Conservation (phyloP, 78 protist genomes). For the Anaeramoeba ignava region DNA sequence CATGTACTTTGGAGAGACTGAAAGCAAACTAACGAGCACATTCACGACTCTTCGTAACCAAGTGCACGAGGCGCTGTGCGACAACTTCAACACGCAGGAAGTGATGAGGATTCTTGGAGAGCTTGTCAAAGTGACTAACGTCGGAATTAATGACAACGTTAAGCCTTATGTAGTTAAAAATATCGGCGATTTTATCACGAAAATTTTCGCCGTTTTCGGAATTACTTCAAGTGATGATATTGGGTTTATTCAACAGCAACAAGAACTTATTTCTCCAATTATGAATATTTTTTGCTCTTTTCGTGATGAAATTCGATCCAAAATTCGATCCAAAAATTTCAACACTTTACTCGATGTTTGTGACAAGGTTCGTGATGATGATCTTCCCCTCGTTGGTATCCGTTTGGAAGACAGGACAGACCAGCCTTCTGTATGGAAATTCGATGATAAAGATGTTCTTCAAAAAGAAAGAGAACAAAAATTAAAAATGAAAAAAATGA, state of each 20-base stretch:
- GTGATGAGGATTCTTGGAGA: not conserved
- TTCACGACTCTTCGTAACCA: not conserved
- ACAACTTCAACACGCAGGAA: not conserved
- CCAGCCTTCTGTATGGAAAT: constrained; percentile 21
- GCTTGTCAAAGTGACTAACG: not conserved
- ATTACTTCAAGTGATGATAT: not conserved
- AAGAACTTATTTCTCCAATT: not conserved
- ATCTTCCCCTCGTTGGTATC: constrained; percentile 53
- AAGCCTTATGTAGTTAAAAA: not conserved
- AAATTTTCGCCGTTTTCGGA: not conserved
- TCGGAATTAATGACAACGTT: not conserved
- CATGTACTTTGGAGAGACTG: not conserved
- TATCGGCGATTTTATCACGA: not conserved
- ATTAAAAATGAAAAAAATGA: not conserved
- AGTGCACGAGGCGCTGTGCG: not conserved
- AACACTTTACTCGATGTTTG: constrained; percentile 24
- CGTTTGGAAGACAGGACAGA: constrained; percentile 45
- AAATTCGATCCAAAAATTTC: not conserved
- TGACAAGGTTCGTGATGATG: constrained; percentile 53
- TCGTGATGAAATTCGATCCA: not conserved
- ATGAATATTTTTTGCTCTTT: not conserved
- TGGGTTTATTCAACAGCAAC: not conserved
- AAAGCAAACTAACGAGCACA: not conserved
- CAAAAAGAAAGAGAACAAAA: constrained; percentile 8
- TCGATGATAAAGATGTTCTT: constrained; percentile 33